Percentiles rank a stretch among this genome's conserved stretches.
phyloP scores from a whole-genome alignment of 1,284 basidiomycete species.

The Vanrija humicola region DNA sequence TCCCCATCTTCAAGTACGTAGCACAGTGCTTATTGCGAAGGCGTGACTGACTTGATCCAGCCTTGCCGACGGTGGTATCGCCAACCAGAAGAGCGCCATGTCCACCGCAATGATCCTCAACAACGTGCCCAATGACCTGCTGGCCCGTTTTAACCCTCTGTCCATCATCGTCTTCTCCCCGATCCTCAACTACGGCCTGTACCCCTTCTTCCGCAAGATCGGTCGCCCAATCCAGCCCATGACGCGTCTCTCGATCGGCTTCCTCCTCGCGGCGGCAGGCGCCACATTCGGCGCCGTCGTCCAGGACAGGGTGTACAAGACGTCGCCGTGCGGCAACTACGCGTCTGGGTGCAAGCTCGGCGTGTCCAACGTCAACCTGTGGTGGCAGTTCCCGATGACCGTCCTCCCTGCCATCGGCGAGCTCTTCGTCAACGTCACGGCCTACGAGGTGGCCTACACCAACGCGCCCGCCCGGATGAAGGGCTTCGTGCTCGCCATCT shows the following conservation, averaged over 20 bases:
- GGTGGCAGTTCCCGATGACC: constrained; percentile 50
- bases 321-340: constrained; percentile 48
- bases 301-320: constrained; percentile 52
- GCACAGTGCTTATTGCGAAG: no score
- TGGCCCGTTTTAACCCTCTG: constrained; percentile 51
- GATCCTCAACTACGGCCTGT: constrained; percentile 50
- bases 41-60: no score
- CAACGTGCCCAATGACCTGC: constrained; percentile 51
- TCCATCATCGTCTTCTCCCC: constrained; percentile 50
- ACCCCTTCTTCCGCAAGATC: constrained; percentile 48
- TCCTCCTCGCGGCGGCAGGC: constrained; percentile 41
- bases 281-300: constrained; percentile 51
- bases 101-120: constrained; percentile 47
- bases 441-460: constrained; percentile 54
- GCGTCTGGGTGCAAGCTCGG: constrained; percentile 41
- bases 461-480: constrained; percentile 50
- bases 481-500: constrained; percentile 46
- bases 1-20: constrained; percentile 46
- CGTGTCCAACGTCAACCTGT: constrained; percentile 29
- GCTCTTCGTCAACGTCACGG: constrained; percentile 53
- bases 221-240: constrained; percentile 41
- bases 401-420: constrained; percentile 52
- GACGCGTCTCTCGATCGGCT: constrained; percentile 37
- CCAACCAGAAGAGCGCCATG: constrained; percentile 46
- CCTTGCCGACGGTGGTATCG: constrained; percentile 51